Base-by-base conservation (phyloP, 2,329 filamentous ascomycete genomes). In the Diaporthe sp. region DNA sequence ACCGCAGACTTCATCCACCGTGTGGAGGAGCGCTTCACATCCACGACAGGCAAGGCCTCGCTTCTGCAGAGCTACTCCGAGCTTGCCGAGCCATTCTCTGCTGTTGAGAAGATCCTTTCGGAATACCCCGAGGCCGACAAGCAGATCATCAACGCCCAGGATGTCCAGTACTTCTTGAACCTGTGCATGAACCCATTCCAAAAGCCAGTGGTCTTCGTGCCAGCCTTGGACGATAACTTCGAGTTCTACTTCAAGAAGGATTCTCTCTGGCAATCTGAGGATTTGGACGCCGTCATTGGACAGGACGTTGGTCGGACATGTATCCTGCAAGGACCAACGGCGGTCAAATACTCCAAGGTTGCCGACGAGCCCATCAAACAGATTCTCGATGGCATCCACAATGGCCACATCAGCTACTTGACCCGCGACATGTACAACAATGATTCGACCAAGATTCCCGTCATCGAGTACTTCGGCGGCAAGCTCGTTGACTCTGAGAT, bases 221-320 rank as follows among this genome's bases (percentile, higher is more conserved):
- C 97, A 7, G 89, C 94, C n/a, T 89, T 99, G 31, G 97, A 99
- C 81, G 95, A 98, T 78, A 98, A 96, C 83, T 99, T 99, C 79
- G 97, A 99, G 83, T 98, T 97, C 87, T 99, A 95, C 88, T 99
- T 99, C 93, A 99, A 99, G 92, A 99, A 99, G 88, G 97, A 99
- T 84, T 99, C 97, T 1, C 90, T 99, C 10, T 99, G 97, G 97
- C 97, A 99, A 86, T 98, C 97, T 1, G 97, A 99, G 86, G 97
- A 99, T 81, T 89, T 99, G 15, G 96, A 97, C 81, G 97, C 97
- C 72, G 96, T 99, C 75, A 96, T 98, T 77, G 96, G 90, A 79
- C 97, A 98, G 85, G 97, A 99, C 82, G 97, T 99, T 75, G 96
- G 95, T 78, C 92, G 97, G 82, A 98, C 96, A 59, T 98, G 96